These are phyloP conservation scores for Pichia sp. DNA, from an alignment of 1,139 yeast species.

Conservation along the genomic window DNA sequence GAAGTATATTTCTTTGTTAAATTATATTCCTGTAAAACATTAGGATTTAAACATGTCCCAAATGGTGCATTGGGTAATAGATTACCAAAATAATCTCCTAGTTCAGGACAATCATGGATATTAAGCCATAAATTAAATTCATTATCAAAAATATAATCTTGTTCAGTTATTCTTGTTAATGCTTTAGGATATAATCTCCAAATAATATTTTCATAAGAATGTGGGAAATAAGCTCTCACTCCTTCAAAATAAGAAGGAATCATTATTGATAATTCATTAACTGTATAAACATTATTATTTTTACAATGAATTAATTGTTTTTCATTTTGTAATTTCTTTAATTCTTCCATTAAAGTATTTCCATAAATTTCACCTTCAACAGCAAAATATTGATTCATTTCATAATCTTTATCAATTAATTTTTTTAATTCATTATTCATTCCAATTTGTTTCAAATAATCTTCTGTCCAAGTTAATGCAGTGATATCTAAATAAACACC, in stretches of 20 bases:
- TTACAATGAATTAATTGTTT: slow-evolving; percentile 42
- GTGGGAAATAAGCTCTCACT: slow-evolving; percentile 42
- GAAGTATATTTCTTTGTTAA: slow-evolving; percentile 23
- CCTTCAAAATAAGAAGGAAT: slow-evolving; percentile 48
- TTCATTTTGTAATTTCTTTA: slow-evolving; percentile 22
- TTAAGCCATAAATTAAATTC: slow-evolving; percentile 23
- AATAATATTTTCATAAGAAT: slow-evolving; percentile 32
- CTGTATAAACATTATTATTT: slow-evolving; percentile 43
- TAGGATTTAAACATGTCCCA: slow-evolving; percentile 17
- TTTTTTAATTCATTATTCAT: slow-evolving; percentile 22
- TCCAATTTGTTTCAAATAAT: slow-evolving; percentile 25
- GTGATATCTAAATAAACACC: slow-evolving; percentile 60
- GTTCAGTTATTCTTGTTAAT: slow-evolving; percentile 19
- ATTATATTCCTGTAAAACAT: slow-evolving; percentile 19
- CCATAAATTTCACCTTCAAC: slow-evolving; percentile 12
- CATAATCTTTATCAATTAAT: slow-evolving; percentile 36
- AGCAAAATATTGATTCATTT: slow-evolving; percentile 23
- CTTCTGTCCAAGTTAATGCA: slow-evolving; percentile 35
- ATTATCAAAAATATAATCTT: slow-evolving; percentile 20
- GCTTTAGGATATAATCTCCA: slow-evolving; percentile 39
- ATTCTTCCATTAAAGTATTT: slow-evolving; percentile 7
- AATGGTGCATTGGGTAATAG: not conserved
- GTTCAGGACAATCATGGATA: slow-evolving; percentile 20
- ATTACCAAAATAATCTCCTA: slow-evolving; percentile 18
- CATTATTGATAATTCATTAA: slow-evolving; percentile 42